Evolutionary conservation across 2,329 filamentous ascomycete genomes (phyloP).

Genomic region (Calonectria pteridis): DNA sequence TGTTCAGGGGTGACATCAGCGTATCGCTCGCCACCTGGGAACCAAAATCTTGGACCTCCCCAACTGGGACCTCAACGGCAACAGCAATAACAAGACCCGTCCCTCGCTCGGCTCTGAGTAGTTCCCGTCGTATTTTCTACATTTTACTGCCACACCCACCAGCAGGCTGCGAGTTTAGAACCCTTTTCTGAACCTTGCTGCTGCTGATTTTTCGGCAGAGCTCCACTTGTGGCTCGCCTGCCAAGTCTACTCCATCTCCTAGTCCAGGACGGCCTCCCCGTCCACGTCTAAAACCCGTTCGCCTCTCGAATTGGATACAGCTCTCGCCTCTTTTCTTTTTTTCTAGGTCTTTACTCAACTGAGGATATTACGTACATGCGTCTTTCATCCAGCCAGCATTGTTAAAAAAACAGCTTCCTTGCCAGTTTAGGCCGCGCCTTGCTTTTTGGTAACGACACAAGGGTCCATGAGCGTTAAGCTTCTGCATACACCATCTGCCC

Average conservation of each 20-base stretch:
- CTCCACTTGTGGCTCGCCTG: slow-evolving; percentile 14
- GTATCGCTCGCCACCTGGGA: neutral
- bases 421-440: neutral
- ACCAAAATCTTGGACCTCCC: neutral
- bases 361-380: neutral
- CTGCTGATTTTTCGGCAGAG: neutral
- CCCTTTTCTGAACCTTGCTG: slow-evolving; percentile 17
- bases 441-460: neutral
- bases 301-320: neutral
- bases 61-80: neutral
- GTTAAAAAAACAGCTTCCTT: neutral
- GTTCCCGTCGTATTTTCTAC: neutral
- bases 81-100: neutral
- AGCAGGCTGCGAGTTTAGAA: slow-evolving; percentile 12
- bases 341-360: neutral
- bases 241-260: neutral
- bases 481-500: slow-evolving; percentile 1
- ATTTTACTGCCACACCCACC: neutral
- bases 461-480: neutral
- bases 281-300: neutral
- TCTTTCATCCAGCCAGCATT: neutral
- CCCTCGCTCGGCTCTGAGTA: neutral
- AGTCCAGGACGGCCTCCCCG: neutral
- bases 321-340: no score
- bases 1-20: slow-evolving; percentile 23